Evolutionary conservation across 495 filamentous ascomycete species (phyloP), one percentile per base, ranked within the genome.

Genomic region (Penicillium macrosclerotiorum): DNA sequence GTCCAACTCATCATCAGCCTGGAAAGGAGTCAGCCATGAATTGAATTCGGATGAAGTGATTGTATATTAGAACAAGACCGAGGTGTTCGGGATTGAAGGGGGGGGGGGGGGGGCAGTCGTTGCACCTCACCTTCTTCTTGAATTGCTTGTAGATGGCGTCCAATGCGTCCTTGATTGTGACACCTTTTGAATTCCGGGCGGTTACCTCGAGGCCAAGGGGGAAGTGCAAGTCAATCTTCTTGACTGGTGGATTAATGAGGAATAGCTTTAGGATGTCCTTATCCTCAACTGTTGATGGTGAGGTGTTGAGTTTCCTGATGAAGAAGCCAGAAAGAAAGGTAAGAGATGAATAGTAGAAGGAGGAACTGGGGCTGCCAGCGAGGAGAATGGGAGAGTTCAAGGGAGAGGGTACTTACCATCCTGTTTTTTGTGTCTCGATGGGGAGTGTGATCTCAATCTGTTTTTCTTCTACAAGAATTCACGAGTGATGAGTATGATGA

Each of bases 101-200:
- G 23, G 27, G 20, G 16, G 22, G 11, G 30, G 17, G 13, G 20
- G 8, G 31, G 19, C n/a, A 14, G 8, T 46, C 70, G 47, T 71
- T n/a, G n/a, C n/a, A n/a, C n/a, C n/a, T n/a, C n/a, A 88, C 90
- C 83, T 89, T 83, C 82, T 95, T 96, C 78, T 91, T 92, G 77
- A 84, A 93, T 53, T 86, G 80, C 75, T 95, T 95, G 78, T 93
- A 75, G 73, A 96, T 95, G 54, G 87, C 90, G 65, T 95, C 89
- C 61, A 95, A 63, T 43, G 89, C 90, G 68, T 96, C 90, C 73
- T 94, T 95, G 75, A 96, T 88, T 29, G 90, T 96, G 51, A 96
- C 89, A 26, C 90, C 90, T 65, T 92, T 91, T 48, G 87, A 67
- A 65, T 96, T 96, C 51, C 90, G 79, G 52, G 90, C 90, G 29